Base-by-base conservation (phyloP, 192 early-diverging fungal genomes). In the Coemansia guatemalensis region DNA sequence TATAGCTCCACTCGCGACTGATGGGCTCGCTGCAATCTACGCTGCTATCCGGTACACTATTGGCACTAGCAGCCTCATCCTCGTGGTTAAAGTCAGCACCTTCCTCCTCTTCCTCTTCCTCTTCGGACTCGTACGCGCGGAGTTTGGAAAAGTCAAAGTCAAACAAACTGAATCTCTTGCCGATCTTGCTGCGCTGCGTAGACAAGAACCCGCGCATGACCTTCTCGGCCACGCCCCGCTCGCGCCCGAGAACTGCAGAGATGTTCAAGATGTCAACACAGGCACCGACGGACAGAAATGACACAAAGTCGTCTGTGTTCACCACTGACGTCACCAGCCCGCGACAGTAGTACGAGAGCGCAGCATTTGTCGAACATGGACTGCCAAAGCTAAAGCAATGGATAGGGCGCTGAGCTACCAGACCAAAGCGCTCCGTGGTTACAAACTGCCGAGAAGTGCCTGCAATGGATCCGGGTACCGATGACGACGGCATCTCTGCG, bases 311-410 rank as follows among this genome's bases (percentile, higher is more conserved):
- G 39, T 88, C 84, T 5, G 88, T 86, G 55, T 93, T 88, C n/a
- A 87, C 90, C 12, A 97, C 85, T 7, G 87, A 90, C 0, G 92
- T 94, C 4, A 97, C 82, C 20, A 95, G 78, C 0, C 86, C 87
- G 27, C 82, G 81, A 60, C 86, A 90, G 58, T 88, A 82, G 41
- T 81, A 73, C n/a, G 88, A 88, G 18, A 95, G 81, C 18, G 85
- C 78, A 1, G 86, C 64, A 25, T 88, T 85, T 56, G 90, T 88
- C 23, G 88, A 86, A 58, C 88, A 89, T 0, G 95, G 93, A n/a
- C 87, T 83, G 21, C 92, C 95, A 65, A 87, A 97, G 22, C 89
- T 86, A 56, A 89, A 94, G 60, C 92, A 92, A 60, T 92, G 92
- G 60, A 97, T 87, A 21, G 88, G 85, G 17, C 93, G 85, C 39